A percentile compares a stretch with the other conserved stretches of the same genome.
Conservation (phyloP, 2,329 filamentous ascomycete species). For the Tolypocladium paradoxum region DNA sequence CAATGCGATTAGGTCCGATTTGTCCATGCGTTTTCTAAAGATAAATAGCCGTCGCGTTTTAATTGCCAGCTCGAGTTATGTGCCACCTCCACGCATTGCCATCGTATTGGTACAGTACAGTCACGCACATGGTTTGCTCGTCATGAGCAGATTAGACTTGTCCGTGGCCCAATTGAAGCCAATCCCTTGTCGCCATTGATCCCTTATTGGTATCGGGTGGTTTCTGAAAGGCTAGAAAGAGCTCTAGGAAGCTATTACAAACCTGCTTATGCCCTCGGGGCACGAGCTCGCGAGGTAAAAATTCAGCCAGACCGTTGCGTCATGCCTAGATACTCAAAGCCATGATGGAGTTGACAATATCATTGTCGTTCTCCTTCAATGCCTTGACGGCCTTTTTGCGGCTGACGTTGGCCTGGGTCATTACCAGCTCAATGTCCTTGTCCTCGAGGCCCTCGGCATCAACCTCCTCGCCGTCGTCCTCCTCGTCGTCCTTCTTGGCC, state of each 20-base stretch:
- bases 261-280: slow-evolving; percentile 14
- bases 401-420: slow-evolving; percentile 93
- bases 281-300: slow-evolving; percentile 14
- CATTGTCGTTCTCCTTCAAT: slow-evolving; percentile 97
- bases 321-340: slow-evolving; percentile 66
- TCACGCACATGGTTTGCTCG: not conserved
- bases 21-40: not conserved
- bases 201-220: not conserved
- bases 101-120: not conserved
- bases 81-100: not conserved
- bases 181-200: not conserved
- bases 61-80: not conserved
- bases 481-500: slow-evolving; percentile 69
- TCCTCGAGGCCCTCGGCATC: slow-evolving; percentile 91
- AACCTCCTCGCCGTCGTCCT: slow-evolving; percentile 92
- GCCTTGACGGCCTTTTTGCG: slow-evolving; percentile 99
- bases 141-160: not conserved
- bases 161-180: not conserved
- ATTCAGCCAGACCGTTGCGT: slow-evolving; percentile 7
- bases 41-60: not conserved
- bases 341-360: slow-evolving; percentile 99
- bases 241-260: slow-evolving; percentile 17
- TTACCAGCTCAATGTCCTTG: slow-evolving; percentile 99
- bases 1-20: not conserved
- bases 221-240: not conserved